Conservation (phyloP, 1,284 basidiomycete genomes). For the Tetrapyrgos nigripes region DNA sequence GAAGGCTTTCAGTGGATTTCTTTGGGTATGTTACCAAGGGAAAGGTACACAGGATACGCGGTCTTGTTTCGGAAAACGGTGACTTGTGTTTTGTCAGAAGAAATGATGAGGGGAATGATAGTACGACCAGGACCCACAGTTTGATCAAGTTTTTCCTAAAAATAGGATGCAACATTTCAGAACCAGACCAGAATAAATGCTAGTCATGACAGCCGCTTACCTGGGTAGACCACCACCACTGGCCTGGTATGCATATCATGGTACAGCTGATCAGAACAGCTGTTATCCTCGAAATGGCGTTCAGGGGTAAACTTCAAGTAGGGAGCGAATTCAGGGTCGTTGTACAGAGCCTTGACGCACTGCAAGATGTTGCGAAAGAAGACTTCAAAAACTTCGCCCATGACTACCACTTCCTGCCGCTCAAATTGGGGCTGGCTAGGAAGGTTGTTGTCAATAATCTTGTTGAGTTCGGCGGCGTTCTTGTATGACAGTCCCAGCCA, state of each 20-base stretch:
- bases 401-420: constrained; percentile 4
- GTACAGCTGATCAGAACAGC: constrained; percentile 21
- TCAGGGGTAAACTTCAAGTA: constrained; percentile 32
- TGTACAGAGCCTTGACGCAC: constrained; percentile 5
- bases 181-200: neutral
- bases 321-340: constrained; percentile 10
- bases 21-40: constrained; percentile 51
- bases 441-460: constrained; percentile 7
- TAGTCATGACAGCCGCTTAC: too few relatives aligned
- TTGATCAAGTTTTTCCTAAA: constrained; percentile 33
- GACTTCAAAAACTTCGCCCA: constrained; percentile 11
- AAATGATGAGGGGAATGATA: constrained; percentile 47
- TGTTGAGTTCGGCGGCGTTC: neutral
- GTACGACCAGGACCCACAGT: constrained; percentile 37
- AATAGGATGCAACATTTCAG: neutral
- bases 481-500: constrained; percentile 1
- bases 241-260: constrained; percentile 43
- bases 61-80: constrained; percentile 43
- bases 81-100: constrained; percentile 19
- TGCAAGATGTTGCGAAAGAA: constrained; percentile 6
- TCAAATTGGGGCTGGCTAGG: neutral
- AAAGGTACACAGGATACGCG: constrained; percentile 49
- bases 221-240: constrained; percentile 48
- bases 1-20: constrained; percentile 43
- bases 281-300: constrained; percentile 32